Conservation (phyloP, 2,329 filamentous ascomycete genomes). For the Knufia petricola region DNA sequence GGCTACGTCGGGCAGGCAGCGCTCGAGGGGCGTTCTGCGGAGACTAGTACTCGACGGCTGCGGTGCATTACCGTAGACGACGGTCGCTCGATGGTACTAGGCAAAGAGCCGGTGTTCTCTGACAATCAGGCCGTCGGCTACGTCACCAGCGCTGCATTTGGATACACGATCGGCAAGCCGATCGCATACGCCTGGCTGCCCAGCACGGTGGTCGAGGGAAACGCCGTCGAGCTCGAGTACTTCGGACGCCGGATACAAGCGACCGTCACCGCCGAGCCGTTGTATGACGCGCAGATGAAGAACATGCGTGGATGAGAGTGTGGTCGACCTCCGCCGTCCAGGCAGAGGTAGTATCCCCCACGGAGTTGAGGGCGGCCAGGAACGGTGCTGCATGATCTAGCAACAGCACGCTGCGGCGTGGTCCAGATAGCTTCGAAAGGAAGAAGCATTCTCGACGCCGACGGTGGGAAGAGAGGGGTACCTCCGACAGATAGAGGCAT, state of each 20-base stretch:
- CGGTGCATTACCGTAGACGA: constrained; percentile 49
- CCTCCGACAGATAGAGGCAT: too few species aligned
- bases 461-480: too few species aligned
- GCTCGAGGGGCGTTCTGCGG: constrained; percentile 34
- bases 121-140: constrained; percentile 44
- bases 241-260: constrained; percentile 47
- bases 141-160: constrained; percentile 52
- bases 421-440: too few species aligned
- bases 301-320: constrained; percentile 28
- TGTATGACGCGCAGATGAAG: constrained; percentile 37
- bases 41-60: constrained; percentile 27
- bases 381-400: too few species aligned
- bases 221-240: constrained; percentile 51
- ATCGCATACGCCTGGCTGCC: constrained; percentile 52
- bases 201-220: constrained; percentile 36
- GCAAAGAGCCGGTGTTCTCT: constrained; percentile 52
- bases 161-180: constrained; percentile 49
- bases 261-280: constrained; percentile 43
- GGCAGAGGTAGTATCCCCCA: too few species aligned
- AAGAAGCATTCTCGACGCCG: too few species aligned
- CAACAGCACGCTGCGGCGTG: too few species aligned
- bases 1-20: constrained; percentile 45
- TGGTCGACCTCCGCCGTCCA: too few species aligned
- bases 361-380: too few species aligned
- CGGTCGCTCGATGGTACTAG: constrained; percentile 47